Base-by-base conservation (phyloP, 352 stramenopile genomes). In the Phytophthora europaea region DNA sequence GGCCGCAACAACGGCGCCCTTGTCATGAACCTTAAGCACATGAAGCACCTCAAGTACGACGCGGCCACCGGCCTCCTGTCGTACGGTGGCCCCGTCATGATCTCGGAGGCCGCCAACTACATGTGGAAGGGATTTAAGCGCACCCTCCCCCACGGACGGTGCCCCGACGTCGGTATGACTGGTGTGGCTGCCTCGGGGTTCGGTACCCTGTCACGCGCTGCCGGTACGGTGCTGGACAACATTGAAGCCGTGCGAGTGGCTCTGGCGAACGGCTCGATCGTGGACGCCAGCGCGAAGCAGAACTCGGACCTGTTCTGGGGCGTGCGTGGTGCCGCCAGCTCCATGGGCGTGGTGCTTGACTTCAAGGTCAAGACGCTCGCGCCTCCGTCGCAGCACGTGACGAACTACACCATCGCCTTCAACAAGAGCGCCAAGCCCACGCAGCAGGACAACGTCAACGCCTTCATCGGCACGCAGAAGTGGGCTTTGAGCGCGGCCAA, bases 331-430 rank as follows among this genome's bases (percentile, higher is more conserved):
- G 45, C 45, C 10, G 45, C 45, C 8, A 51, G 45, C 45, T 51
- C 45, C 18, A 23, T 51, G 45, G 45, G 45, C 45, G 45, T 51
- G 45, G 45, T 51, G 45, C 45, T 51, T 18, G 45, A 51, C 45
- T 51, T 51, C 45, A 51, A 51, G 45, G 23, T 26, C 45, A 51
- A 51, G 18, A 51, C 45, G 45, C 45, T 51, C 16, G 45, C n/a
- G 18, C 16, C 45, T 51, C 45, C 45, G 45, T 51, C 45, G 4
- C n/a, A 22, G 45, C 3, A 6, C 16, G 45, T 51, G 45, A 51
- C 45, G 7, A 51, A 51, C 45, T 51, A 51, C 45, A 51, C 45
- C 18, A 51, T 51, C n/a, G 16, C 16, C 15, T 51, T 51, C 45
- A 51, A 51, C 45, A 4, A 5, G 13, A 51, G 18, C 45, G 45